phyloP scores from a whole-genome alignment of 352 stramenopile species.

The Pythium pyrilobum region DNA sequence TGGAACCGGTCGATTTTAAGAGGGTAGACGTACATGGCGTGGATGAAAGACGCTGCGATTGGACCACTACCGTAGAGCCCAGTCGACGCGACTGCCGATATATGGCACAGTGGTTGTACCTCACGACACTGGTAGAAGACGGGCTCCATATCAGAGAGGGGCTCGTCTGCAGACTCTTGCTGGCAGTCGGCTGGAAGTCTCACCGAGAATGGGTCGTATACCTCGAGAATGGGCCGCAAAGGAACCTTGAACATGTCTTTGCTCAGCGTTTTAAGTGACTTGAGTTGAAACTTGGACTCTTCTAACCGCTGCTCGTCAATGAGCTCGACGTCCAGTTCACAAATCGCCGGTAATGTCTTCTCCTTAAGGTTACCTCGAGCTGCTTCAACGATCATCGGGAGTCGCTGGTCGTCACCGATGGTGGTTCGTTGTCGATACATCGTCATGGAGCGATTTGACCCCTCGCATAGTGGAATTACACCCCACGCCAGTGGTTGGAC shows the following conservation, averaged over 20 bases:
- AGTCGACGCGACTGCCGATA: slow-evolving; percentile 23
- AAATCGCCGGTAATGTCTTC: slow-evolving; percentile 40
- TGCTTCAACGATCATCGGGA: slow-evolving; percentile 46
- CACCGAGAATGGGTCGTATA: slow-evolving; percentile 13
- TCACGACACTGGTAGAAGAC: slow-evolving; percentile 22
- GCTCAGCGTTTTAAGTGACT: slow-evolving; percentile 13
- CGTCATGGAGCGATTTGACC: slow-evolving; percentile 40
- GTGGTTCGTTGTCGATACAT: slow-evolving; percentile 55
- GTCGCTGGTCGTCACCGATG: slow-evolving; percentile 55
- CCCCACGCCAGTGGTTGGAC: slow-evolving; percentile 61
- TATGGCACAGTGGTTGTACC: slow-evolving; percentile 60
- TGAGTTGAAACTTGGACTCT: slow-evolving; percentile 34
- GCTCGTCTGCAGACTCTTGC: neutral
- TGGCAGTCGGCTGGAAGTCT: neutral
- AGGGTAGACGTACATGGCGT: slow-evolving; percentile 63
- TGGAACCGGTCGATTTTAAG: slow-evolving; percentile 59
- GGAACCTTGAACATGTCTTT: slow-evolving; percentile 13
- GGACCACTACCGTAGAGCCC: slow-evolving; percentile 44
- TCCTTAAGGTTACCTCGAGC: slow-evolving; percentile 56
- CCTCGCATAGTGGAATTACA: slow-evolving; percentile 37
- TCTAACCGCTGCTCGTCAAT: slow-evolving; percentile 35
- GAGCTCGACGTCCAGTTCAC: slow-evolving; percentile 52
- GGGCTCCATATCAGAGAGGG: neutral
- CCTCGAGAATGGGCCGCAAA: slow-evolving; percentile 5
- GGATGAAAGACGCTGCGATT: slow-evolving; percentile 50